A percentile compares a stretch with the other conserved stretches of the same genome.
phyloP scores from a whole-genome alignment of 2,329 filamentous ascomycete genomes.

The Elsinoe fawcettii region DNA sequence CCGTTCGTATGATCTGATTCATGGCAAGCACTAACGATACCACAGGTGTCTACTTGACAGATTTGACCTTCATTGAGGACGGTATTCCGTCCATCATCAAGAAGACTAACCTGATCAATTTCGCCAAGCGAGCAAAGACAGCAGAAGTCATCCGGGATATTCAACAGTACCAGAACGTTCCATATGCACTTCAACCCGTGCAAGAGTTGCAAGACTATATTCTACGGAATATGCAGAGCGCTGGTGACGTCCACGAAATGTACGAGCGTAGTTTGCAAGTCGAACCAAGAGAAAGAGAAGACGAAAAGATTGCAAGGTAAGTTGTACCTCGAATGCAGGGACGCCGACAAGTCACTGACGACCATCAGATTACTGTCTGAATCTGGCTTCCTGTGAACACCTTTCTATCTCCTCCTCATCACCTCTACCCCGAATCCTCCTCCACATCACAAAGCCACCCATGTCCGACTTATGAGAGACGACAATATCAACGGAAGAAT shows the following conservation, averaged over 20 bases:
- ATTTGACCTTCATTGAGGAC: slow-evolving; percentile 97
- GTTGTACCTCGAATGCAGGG: slow-evolving; percentile 21
- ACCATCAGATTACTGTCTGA: slow-evolving; percentile 43
- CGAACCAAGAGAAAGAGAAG: slow-evolving; percentile 91
- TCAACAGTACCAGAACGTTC: slow-evolving; percentile 96
- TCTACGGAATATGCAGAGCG: slow-evolving; percentile 87
- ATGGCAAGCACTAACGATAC: neutral
- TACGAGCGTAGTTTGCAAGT: slow-evolving; percentile 93
- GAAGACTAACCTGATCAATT: slow-evolving; percentile 95
- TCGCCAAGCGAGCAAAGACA: slow-evolving; percentile 95
- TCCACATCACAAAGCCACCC: slow-evolving; percentile 1
- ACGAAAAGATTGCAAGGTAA: slow-evolving; percentile 99
- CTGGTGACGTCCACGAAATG: slow-evolving; percentile 97
- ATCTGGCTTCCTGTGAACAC: slow-evolving; percentile 46
- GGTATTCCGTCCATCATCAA: slow-evolving; percentile 95
- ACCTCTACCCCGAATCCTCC: neutral
- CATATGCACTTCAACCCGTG: slow-evolving; percentile 85
- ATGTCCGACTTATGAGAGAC: slow-evolving; percentile 13
- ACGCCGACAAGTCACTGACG: slow-evolving; percentile 20
- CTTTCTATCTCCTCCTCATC: neutral
- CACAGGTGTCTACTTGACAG: slow-evolving; percentile 92
- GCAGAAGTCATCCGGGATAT: slow-evolving; percentile 98
- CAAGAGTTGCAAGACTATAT: slow-evolving; percentile 95
- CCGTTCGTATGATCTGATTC: neutral
- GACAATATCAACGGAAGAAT: slow-evolving; percentile 28